Percentiles rank a stretch among this genome's conserved stretches.
Conservation (phyloP, 345 rosid species). For the Hibiscus mutabilis region DNA sequence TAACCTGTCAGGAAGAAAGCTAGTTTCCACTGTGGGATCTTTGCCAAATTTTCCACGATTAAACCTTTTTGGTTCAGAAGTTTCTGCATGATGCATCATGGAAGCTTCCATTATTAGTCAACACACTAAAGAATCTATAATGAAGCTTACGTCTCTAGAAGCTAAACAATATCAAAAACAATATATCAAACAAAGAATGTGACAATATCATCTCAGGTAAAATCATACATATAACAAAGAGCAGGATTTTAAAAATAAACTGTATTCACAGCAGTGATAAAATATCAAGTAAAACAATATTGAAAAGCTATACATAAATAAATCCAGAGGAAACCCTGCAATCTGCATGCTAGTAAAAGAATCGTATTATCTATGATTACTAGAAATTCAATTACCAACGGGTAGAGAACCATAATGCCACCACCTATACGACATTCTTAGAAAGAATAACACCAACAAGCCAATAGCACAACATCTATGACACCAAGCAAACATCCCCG, state of each 20-base stretch:
- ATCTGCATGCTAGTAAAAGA: background rate
- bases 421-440: background rate
- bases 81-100: conserved; percentile 22
- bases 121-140: background rate
- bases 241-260: background rate
- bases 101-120: background rate
- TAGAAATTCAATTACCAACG: background rate
- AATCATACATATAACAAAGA: background rate
- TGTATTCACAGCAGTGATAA: background rate
- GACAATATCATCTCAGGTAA: background rate
- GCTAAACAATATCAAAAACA: background rate
- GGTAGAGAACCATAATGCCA: background rate
- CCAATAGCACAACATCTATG: background rate
- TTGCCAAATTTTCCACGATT: conserved; percentile 67
- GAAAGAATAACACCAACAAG: background rate
- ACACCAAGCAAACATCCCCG: background rate
- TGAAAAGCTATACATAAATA: background rate
- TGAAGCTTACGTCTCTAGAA: background rate
- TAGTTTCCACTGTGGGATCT: conserved; percentile 95
- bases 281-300: background rate
- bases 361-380: background rate
- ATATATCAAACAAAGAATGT: background rate
- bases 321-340: background rate
- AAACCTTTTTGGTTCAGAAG: conserved; percentile 31
- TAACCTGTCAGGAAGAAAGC: conserved; percentile 97